Percentiles rank a stretch among this genome's conserved stretches.
These are phyloP conservation scores for Cladosporium sp. DNA, from an alignment of 2,329 filamentous ascomycete genomes.

Conservation along the genomic window DNA sequence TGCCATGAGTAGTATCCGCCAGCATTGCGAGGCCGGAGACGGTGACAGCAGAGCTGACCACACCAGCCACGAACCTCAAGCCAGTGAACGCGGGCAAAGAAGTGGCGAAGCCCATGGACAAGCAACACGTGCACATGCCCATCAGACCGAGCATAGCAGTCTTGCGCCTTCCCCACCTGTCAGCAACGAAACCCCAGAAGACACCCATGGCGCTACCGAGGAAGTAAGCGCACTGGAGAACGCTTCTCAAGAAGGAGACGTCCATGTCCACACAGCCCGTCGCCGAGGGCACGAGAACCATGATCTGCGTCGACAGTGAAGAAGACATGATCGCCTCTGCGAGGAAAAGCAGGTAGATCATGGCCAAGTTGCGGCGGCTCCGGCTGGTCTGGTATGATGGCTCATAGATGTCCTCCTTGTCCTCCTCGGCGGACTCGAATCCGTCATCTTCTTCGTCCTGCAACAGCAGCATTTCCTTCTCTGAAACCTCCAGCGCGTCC, in stretches of 20 bases:
- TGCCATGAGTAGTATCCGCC: constrained; percentile 33
- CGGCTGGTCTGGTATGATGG: constrained; percentile 16
- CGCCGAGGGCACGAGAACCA: constrained; percentile 41
- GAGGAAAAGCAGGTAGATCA: constrained; percentile 45
- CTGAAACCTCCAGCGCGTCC: constrained; percentile 38
- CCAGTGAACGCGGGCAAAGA: constrained; percentile 38
- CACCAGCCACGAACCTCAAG: constrained; percentile 41
- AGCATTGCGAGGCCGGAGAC: constrained; percentile 45
- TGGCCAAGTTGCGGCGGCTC: constrained; percentile 30
- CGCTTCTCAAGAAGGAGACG: constrained; percentile 42
- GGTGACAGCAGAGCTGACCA: constrained; percentile 41
- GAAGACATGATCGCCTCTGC: constrained; percentile 48
- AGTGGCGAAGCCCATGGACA: constrained; percentile 45
- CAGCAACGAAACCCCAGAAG: constrained; percentile 42
- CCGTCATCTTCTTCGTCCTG: constrained; percentile 18
- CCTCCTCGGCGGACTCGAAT: neutral
- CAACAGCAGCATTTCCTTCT: constrained; percentile 19
- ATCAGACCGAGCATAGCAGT: constrained; percentile 41
- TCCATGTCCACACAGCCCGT: constrained; percentile 42
- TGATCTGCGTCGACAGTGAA: constrained; percentile 44
- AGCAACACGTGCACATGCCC: constrained; percentile 41
- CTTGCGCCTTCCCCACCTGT: constrained; percentile 40
- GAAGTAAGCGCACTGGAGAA: constrained; percentile 46
- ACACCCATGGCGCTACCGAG: constrained; percentile 42
- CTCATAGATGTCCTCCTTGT: constrained; percentile 27